phyloP scores from a whole-genome alignment of 352 stramenopile species.

The Pythium dissotocum region DNA sequence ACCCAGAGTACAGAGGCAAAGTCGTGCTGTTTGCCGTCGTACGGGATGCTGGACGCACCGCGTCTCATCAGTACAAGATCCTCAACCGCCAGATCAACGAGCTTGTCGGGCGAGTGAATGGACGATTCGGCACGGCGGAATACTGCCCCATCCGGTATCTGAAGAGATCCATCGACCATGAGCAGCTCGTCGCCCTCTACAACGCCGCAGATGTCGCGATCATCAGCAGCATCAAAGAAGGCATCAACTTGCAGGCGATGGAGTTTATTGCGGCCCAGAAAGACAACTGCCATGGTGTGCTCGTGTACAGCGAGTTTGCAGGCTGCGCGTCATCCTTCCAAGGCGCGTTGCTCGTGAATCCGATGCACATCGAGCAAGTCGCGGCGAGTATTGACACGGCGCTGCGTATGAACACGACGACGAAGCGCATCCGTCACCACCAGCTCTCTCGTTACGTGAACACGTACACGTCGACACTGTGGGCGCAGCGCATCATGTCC shows the following conservation, averaged over 20 bases:
- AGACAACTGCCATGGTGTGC: constrained; percentile 79
- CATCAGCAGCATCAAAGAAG: constrained; percentile 89
- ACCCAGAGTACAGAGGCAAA: constrained; percentile 92
- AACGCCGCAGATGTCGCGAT: constrained; percentile 88
- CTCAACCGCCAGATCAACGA: constrained; percentile 89
- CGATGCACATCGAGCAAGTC: constrained; percentile 89
- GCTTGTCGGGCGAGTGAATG: constrained; percentile 88
- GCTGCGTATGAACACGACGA: constrained; percentile 85
- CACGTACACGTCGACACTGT: constrained; percentile 88
- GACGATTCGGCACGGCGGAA: constrained; percentile 83
- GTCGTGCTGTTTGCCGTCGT: constrained; percentile 95
- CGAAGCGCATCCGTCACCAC: constrained; percentile 86
- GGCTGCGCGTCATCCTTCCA: constrained; percentile 90
- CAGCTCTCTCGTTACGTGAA: constrained; percentile 87
- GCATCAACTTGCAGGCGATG: constrained; percentile 91
- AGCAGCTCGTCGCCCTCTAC: constrained; percentile 90
- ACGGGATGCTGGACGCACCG: constrained; percentile 59
- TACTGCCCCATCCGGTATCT: constrained; percentile 89
- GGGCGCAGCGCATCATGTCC: constrained; percentile 84
- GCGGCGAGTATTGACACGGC: constrained; percentile 82
- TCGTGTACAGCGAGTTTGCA: constrained; percentile 91
- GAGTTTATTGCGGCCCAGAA: constrained; percentile 90
- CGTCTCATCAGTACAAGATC: constrained; percentile 77
- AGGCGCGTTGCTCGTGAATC: constrained; percentile 87
- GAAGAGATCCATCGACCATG: constrained; percentile 83